Conservation (phyloP, 116 monocot genomes). For the Thalassia testudinum region DNA sequence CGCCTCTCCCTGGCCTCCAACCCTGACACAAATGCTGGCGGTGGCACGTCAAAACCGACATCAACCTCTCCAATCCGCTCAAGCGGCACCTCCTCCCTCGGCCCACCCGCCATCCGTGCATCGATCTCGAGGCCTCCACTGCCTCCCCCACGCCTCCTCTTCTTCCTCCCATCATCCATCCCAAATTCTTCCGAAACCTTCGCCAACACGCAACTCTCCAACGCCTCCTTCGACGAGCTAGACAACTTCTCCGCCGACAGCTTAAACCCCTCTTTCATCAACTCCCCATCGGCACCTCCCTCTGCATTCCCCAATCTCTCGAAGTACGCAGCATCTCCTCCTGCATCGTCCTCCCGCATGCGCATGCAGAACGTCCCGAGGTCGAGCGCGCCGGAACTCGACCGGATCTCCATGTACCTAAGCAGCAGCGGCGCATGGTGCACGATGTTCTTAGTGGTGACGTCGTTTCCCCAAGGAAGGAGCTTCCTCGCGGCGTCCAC, state of each 20-base stretch:
- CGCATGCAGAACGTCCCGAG: slow-evolving; percentile 8
- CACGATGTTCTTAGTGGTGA: slow-evolving; percentile 37
- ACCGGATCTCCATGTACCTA: slow-evolving; percentile 44
- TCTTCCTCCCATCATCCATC: slow-evolving; percentile 12
- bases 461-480: slow-evolving; percentile 74
- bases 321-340: slow-evolving; percentile 30
- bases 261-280: slow-evolving; percentile 8
- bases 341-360: slow-evolving; percentile 11
- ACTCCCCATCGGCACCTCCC: background rate
- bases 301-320: background rate
- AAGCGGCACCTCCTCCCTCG: slow-evolving; percentile 16
- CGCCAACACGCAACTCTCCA: slow-evolving; percentile 12
- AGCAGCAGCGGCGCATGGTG: slow-evolving; percentile 37
- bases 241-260: slow-evolving; percentile 29
- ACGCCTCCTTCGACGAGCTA: slow-evolving; percentile 20
- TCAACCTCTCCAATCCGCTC: slow-evolving; percentile 37
- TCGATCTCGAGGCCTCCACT: slow-evolving; percentile 12
- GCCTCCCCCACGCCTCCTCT: slow-evolving; percentile 15
- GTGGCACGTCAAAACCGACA: slow-evolving; percentile 55
- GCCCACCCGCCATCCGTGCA: slow-evolving; percentile 7
- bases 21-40: slow-evolving; percentile 58
- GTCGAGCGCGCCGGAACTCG: slow-evolving; percentile 11
- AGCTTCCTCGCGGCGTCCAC: slow-evolving; percentile 33
- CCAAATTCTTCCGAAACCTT: slow-evolving; percentile 4
- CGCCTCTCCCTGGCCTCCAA: slow-evolving; percentile 32